Conservation (phyloP, 2,329 filamentous ascomycete species). For the Pseudofabraea citricarpa region DNA sequence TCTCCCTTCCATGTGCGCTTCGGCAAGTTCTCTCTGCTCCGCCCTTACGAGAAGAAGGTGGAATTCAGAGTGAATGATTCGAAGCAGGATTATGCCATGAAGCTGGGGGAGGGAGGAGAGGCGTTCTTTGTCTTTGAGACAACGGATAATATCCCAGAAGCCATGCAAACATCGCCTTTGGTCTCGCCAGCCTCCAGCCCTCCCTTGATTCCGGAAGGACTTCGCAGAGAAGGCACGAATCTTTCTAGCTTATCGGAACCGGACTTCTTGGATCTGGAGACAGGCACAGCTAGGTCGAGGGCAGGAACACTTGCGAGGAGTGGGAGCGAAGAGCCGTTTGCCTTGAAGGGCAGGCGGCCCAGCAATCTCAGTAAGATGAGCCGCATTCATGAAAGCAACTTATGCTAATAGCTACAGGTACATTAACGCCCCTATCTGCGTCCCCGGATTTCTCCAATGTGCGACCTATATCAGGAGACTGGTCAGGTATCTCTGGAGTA, state of each 20-base stretch:
- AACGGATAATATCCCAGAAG: constrained; percentile 83
- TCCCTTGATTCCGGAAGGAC: constrained; percentile 45
- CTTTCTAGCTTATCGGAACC: constrained; percentile 57
- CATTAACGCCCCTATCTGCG: constrained; percentile 45
- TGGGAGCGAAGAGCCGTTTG: constrained; percentile 37
- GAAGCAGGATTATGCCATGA: constrained; percentile 96
- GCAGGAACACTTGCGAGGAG: constrained; percentile 38
- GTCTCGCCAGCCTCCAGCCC: constrained; percentile 88
- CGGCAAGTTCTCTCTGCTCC: constrained; percentile 93
- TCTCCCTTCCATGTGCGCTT: constrained; percentile 98
- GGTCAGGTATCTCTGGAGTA: constrained; percentile 34
- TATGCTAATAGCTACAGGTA: constrained; percentile 19
- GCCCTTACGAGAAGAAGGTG: constrained; percentile 97
- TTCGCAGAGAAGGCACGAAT: constrained; percentile 23
- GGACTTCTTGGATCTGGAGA: constrained; percentile 60
- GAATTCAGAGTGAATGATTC: constrained; percentile 92
- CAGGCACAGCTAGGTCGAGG: constrained; percentile 31
- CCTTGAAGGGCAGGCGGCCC: constrained; percentile 25
- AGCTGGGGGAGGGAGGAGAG: constrained; percentile 93
- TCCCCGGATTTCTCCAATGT: constrained; percentile 45
- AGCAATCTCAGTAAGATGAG: constrained; percentile 24
- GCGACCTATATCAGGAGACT: constrained; percentile 47
- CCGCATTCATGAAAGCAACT: neutral
- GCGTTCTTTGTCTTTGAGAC: constrained; percentile 99
- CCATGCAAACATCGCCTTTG: constrained; percentile 88